phyloP scores from a whole-genome alignment of 768 basidiomycete species.

The Hirschioporus abietinus region DNA sequence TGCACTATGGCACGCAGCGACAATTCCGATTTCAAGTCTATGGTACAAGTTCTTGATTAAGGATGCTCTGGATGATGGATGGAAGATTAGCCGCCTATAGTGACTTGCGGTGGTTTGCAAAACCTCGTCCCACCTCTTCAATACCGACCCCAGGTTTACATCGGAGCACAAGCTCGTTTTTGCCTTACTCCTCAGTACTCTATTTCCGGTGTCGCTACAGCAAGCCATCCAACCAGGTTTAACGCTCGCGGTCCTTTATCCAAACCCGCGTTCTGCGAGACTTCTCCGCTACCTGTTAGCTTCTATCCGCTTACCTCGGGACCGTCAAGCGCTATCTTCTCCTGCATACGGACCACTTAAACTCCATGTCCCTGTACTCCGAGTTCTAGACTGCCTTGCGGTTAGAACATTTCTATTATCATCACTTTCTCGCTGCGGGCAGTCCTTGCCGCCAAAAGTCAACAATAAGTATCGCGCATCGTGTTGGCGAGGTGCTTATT shows the following conservation, averaged over 20 bases:
- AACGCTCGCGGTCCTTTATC: no score
- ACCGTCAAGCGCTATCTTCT: background rate
- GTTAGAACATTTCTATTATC: background rate
- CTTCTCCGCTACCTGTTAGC: background rate
- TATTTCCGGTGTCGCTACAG: no score
- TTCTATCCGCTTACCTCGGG: background rate
- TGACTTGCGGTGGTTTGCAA: background rate
- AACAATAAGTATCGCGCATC: background rate
- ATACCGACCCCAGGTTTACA: no score
- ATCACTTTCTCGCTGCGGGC: no score
- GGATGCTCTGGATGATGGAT: slow-evolving; percentile 67
- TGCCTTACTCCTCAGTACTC: no score
- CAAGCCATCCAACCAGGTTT: no score
- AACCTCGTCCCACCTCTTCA: background rate
- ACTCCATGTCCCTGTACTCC: background rate
- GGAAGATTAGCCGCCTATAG: slow-evolving; percentile 32
- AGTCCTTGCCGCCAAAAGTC: background rate
- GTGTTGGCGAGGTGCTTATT: background rate
- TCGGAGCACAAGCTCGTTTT: no score
- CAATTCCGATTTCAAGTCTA: slow-evolving; percentile 64
- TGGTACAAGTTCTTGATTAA: slow-evolving; percentile 86
- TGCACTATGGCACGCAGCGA: slow-evolving; percentile 87
- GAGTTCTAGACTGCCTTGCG: background rate
- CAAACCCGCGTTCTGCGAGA: background rate
- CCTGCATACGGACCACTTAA: background rate